These are phyloP conservation scores for Taphrina deformans DNA, from an alignment of 1,139 yeast species.

Conservation along the genomic window DNA sequence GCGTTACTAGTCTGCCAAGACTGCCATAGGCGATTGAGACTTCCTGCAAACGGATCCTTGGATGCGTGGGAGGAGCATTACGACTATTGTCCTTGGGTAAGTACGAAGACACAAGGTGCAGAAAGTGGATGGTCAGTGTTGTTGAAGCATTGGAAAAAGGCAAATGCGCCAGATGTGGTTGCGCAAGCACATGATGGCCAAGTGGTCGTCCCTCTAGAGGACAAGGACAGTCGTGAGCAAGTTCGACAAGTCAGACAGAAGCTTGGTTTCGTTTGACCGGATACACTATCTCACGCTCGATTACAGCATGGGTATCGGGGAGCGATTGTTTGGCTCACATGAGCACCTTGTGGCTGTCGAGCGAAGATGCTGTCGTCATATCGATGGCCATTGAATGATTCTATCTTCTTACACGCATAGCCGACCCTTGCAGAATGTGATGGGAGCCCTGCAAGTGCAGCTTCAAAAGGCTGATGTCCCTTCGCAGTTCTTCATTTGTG, in stretches of 20 bases:
- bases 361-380: too few relatives aligned
- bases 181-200: neutral
- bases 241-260: conserved; percentile 1
- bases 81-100: conserved; percentile 31
- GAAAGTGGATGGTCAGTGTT: conserved; percentile 1
- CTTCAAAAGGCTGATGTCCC: neutral
- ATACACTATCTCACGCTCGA: too few relatives aligned
- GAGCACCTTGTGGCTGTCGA: too few relatives aligned
- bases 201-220: neutral
- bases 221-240: neutral
- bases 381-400: too few relatives aligned
- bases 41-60: neutral
- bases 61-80: conserved; percentile 12
- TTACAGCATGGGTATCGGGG: too few relatives aligned
- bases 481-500: neutral
- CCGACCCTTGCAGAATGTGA: too few relatives aligned
- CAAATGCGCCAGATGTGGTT: neutral
- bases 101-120: conserved; percentile 3
- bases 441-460: neutral
- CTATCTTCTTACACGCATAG: too few relatives aligned
- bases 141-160: neutral
- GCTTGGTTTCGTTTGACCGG: neutral
- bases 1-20: neutral
- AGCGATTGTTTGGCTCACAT: too few relatives aligned
- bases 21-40: conserved; percentile 5